Percentiles rank a stretch among this genome's conserved stretches.
Evolutionary conservation across 495 filamentous ascomycete species (phyloP).

Genomic region (Xylaria telfairii): DNA sequence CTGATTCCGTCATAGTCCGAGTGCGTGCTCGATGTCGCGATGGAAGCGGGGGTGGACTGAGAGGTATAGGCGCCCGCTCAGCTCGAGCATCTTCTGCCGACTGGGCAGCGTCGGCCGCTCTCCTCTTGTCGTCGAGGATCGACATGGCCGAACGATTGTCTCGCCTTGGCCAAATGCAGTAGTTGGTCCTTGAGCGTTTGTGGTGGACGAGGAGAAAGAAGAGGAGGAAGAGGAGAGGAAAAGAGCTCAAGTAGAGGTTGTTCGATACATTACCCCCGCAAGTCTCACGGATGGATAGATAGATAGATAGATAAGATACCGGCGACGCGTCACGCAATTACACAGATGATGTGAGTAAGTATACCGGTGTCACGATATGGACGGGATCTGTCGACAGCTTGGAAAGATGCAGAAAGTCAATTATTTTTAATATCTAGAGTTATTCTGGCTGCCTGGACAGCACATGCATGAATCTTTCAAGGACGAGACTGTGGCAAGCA

Average conservation of each 20-base stretch:
- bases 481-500: neutral
- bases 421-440: neutral
- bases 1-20: neutral
- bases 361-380: neutral
- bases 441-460: neutral
- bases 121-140: conserved; percentile 19
- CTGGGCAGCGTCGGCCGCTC: neutral
- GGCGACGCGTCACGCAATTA: conserved; percentile 10
- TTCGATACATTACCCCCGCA: neutral
- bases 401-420: neutral
- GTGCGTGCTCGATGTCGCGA: neutral
- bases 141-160: conserved; percentile 2
- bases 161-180: neutral
- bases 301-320: neutral
- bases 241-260: neutral
- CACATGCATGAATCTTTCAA: neutral
- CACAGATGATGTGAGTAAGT: conserved; percentile 8
- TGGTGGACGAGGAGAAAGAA: neutral
- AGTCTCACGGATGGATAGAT: neutral
- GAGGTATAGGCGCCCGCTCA: conserved; percentile 7
- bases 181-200: neutral
- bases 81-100: neutral
- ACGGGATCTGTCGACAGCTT: neutral
- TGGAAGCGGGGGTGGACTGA: neutral
- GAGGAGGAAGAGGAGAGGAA: neutral